Percentiles rank a stretch among this genome's conserved stretches.
Conservation (phyloP, 805 yeast species). For the Metschnikowia dekortorum region DNA sequence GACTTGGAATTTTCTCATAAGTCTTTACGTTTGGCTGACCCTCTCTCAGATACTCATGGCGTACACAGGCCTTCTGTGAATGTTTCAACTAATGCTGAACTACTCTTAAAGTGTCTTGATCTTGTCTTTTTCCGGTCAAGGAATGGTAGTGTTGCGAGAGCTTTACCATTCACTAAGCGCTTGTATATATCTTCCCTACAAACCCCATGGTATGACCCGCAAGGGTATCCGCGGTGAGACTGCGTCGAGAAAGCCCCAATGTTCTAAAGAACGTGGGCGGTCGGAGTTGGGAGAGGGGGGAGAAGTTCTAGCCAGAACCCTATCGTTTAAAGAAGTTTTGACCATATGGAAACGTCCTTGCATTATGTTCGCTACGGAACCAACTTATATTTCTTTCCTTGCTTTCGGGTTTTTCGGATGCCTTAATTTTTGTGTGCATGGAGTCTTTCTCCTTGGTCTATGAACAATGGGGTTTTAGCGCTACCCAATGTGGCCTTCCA, state of each 20-base stretch:
- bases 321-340: conserved; percentile 22
- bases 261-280: too few species aligned
- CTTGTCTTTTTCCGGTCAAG: conserved; percentile 73
- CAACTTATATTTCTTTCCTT: conserved; percentile 34
- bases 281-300: conserved; percentile 1
- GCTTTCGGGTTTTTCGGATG: conserved; percentile 39
- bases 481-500: conserved; percentile 27
- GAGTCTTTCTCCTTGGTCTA: conserved; percentile 32
- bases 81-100: conserved; percentile 83
- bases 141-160: conserved; percentile 62
- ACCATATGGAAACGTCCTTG: conserved; percentile 37
- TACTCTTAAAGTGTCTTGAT: conserved; percentile 73
- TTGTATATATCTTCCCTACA: conserved; percentile 63
- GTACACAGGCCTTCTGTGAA: conserved; percentile 67
- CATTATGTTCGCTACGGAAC: conserved; percentile 34
- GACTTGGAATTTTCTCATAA: conserved; percentile 85
- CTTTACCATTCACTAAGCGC: conserved; percentile 79
- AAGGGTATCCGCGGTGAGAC: too few species aligned
- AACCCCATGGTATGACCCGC: conserved; percentile 44
- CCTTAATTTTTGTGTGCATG: conserved; percentile 37
- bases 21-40: conserved; percentile 76
- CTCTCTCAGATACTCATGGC: conserved; percentile 41
- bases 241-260: too few species aligned
- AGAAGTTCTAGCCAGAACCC: conserved; percentile 19
- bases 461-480: conserved; percentile 32